These are phyloP conservation scores for Saccharomyces pastorianus DNA, from an alignment of 1,139 yeast genomes.

Conservation along the genomic window DNA sequence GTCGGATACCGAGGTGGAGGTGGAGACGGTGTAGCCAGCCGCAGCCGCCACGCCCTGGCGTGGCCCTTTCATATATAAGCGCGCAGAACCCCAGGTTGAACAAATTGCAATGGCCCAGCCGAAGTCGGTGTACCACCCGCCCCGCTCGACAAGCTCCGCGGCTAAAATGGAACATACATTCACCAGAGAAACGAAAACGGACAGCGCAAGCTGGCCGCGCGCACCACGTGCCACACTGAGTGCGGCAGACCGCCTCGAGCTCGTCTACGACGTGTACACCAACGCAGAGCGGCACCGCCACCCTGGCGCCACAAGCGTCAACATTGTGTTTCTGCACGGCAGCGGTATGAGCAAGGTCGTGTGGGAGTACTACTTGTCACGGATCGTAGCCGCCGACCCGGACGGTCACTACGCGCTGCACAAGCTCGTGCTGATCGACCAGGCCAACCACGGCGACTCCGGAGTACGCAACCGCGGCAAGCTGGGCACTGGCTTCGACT, in stretches of 20 bases:
- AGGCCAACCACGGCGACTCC: slow-evolving; percentile 63
- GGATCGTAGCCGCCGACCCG: slow-evolving; percentile 34
- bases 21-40: neutral
- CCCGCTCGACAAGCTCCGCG: neutral
- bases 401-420: slow-evolving; percentile 28
- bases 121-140: no score
- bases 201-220: slow-evolving; percentile 16
- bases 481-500: slow-evolving; percentile 46
- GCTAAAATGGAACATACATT: slow-evolving; percentile 4
- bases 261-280: slow-evolving; percentile 32
- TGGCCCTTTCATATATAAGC: no score
- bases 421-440: slow-evolving; percentile 47
- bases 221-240: slow-evolving; percentile 13
- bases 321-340: slow-evolving; percentile 58
- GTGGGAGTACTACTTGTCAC: slow-evolving; percentile 53
- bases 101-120: no score
- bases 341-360: slow-evolving; percentile 60
- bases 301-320: slow-evolving; percentile 29
- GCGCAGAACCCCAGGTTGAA: no score
- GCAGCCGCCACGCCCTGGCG: no score
- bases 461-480: slow-evolving; percentile 45
- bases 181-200: slow-evolving; percentile 14
- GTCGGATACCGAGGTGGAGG: slow-evolving; percentile 2
- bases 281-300: slow-evolving; percentile 4
- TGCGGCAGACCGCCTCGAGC: slow-evolving; percentile 22